Evolutionary conservation across 768 basidiomycete species (phyloP).

Genomic region (Mycena maculata): DNA sequence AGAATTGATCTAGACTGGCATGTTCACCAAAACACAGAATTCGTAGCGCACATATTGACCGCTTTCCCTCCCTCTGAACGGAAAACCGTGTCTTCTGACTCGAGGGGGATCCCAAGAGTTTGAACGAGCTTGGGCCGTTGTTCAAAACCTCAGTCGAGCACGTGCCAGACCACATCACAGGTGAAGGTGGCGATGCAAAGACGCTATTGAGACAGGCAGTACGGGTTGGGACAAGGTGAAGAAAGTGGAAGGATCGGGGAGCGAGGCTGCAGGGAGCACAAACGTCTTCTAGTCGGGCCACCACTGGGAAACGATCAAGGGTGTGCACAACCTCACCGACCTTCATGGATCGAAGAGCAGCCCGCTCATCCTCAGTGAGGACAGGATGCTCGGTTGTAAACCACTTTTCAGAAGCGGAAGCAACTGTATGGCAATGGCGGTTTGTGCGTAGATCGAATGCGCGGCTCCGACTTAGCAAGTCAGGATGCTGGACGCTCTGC

Average conservation of each 20-base stretch:
- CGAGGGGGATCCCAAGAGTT: not conserved
- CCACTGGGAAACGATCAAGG: not conserved
- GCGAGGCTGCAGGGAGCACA: not conserved
- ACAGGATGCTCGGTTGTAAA: conserved; percentile 39
- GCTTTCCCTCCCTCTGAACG: not conserved
- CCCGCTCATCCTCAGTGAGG: conserved; percentile 44
- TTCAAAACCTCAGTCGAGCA: not conserved
- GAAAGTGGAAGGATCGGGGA: not conserved
- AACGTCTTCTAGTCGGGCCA: not conserved
- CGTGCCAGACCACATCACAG: not conserved
- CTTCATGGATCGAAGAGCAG: conserved; percentile 45
- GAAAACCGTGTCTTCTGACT: not conserved
- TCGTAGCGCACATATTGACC: not conserved
- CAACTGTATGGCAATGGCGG: conserved; percentile 47
- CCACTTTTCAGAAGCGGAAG: conserved; percentile 48
- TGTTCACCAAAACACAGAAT: not conserved
- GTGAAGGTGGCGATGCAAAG: not conserved
- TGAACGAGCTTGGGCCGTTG: not conserved
- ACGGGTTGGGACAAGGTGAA: not conserved
- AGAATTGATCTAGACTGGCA: not conserved
- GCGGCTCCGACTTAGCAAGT: conserved; percentile 48
- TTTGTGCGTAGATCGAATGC: conserved; percentile 54
- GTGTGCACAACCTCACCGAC: conserved; percentile 45
- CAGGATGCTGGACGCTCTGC: conserved; percentile 56
- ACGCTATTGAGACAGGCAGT: not conserved